phyloP scores from a whole-genome alignment of 2,329 filamentous ascomycete species.

The Alternaria novae-zelandiae region DNA sequence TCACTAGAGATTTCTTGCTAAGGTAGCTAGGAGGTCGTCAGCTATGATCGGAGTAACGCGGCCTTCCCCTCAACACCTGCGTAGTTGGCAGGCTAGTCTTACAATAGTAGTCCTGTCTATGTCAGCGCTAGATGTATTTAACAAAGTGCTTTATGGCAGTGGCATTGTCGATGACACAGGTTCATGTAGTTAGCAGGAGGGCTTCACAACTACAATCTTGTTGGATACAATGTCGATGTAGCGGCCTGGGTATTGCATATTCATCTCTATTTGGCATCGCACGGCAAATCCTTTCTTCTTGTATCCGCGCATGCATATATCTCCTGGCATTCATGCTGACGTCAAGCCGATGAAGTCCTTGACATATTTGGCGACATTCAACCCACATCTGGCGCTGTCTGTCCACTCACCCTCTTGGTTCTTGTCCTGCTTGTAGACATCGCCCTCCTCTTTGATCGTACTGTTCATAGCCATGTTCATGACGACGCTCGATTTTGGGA shows the following conservation, averaged over 20 bases:
- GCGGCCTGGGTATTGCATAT: too few relatives aligned
- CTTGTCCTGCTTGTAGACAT: not conserved
- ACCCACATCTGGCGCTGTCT: not conserved
- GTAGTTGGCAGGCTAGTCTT: not conserved
- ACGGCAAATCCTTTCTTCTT: too few relatives aligned
- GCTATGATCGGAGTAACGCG: not conserved
- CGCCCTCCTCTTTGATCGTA: not conserved
- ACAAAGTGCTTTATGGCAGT: not conserved
- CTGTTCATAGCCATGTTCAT: not conserved
- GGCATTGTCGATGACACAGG: rapidly evolving
- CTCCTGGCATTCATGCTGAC: too few relatives aligned
- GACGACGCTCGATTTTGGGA: not conserved
- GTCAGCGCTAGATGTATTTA: not conserved
- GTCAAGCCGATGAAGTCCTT: too few relatives aligned
- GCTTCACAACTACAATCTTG: rapidly evolving
- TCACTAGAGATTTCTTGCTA: not conserved
- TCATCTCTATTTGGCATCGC: too few relatives aligned
- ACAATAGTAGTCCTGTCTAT: rapidly evolving
- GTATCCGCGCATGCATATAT: too few relatives aligned
- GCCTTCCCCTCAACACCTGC: not conserved
- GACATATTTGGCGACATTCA: not conserved
- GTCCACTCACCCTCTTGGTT: not conserved
- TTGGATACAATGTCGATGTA: not conserved
- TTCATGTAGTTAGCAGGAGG: not conserved
- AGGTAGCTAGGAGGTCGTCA: not conserved